These are phyloP conservation scores for Aureobasidium sp. DNA, from an alignment of 2,329 filamentous ascomycete species.

Conservation along the genomic window DNA sequence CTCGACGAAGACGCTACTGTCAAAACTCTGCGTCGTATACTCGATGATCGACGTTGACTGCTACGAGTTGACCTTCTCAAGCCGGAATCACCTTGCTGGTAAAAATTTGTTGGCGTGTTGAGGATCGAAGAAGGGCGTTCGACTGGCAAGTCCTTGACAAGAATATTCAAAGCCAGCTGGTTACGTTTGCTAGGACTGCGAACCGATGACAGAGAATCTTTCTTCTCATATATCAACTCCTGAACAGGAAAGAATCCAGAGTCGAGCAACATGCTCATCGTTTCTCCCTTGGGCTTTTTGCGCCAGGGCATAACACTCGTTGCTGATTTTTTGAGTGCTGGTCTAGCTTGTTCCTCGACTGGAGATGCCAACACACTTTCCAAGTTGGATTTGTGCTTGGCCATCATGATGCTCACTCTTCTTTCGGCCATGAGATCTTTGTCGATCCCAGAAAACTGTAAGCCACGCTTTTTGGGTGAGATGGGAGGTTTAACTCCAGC, in stretches of 20 bases:
- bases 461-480: neutral
- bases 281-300: conserved; percentile 18
- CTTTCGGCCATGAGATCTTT: conserved; percentile 1
- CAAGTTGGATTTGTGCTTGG: neutral
- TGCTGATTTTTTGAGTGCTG: neutral
- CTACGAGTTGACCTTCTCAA: conserved; percentile 1
- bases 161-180: conserved; percentile 12
- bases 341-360: neutral
- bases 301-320: conserved; percentile 14
- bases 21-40: neutral
- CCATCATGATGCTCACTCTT: neutral
- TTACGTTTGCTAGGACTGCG: neutral
- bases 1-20: neutral
- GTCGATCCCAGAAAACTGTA: conserved; percentile 8
- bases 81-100: neutral
- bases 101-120: conserved; percentile 9
- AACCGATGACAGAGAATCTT: neutral
- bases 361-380: neutral
- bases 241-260: conserved; percentile 25
- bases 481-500: neutral
- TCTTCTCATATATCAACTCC: conserved; percentile 10
- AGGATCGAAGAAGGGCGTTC: conserved; percentile 7
- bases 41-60: neutral
- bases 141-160: conserved; percentile 6
- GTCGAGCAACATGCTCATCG: conserved; percentile 28